Conservation (phyloP, 1,284 basidiomycete genomes). For the Pseudozyma hubeiensis region DNA sequence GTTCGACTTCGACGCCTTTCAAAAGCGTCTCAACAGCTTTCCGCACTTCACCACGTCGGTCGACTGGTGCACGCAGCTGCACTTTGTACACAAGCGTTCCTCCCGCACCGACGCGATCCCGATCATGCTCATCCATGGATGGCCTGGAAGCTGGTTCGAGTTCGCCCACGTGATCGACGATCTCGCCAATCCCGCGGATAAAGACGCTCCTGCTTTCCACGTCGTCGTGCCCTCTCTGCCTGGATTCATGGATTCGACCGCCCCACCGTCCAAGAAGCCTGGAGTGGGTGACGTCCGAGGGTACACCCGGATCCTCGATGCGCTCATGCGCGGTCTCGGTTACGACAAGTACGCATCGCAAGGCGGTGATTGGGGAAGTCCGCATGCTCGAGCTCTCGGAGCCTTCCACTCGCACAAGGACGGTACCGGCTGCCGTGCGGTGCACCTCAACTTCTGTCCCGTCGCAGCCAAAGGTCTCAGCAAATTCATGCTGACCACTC, state of each 20-base stretch:
- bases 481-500: conserved; percentile 40
- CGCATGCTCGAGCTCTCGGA: conserved; percentile 48
- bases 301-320: conserved; percentile 53
- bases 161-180: conserved; percentile 48
- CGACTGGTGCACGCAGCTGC: conserved; percentile 58
- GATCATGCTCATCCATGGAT: conserved; percentile 63
- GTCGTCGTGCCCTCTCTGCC: conserved; percentile 62
- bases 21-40: conserved; percentile 35
- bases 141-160: conserved; percentile 58
- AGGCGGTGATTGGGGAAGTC: conserved; percentile 62
- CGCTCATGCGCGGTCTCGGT: conserved; percentile 57
- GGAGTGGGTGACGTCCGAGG: conserved; percentile 47
- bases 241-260: conserved; percentile 56
- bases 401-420: conserved; percentile 44
- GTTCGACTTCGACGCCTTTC: conserved; percentile 35
- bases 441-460: conserved; percentile 64
- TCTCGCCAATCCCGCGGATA: conserved; percentile 38
- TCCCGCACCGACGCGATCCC: conserved; percentile 53
- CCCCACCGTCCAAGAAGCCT: conserved; percentile 39
- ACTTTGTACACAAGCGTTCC: conserved; percentile 55
- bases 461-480: conserved; percentile 37
- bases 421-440: conserved; percentile 53
- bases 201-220: conserved; percentile 55
- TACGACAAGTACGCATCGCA: conserved; percentile 56
- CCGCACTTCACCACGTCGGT: conserved; percentile 57